phyloP scores from a whole-genome alignment of 495 filamentous ascomycete genomes.

The Bacidia rubella region DNA sequence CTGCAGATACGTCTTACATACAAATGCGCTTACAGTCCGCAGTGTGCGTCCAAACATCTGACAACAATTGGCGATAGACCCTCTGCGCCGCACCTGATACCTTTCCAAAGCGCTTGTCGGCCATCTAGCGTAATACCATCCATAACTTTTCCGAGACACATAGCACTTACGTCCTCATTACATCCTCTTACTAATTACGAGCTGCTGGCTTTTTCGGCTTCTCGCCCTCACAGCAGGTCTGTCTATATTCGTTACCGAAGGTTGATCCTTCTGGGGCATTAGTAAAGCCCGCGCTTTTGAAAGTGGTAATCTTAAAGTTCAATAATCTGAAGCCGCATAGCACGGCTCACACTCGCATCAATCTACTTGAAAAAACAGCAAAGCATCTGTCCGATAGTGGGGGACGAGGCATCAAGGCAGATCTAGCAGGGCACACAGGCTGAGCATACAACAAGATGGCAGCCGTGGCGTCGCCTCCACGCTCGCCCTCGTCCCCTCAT shows the following conservation, averaged over 20 bases:
- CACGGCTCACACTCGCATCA: not conserved
- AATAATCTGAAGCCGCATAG: not conserved
- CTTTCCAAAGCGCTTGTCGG: slow-evolving; percentile 8
- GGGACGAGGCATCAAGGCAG: not conserved
- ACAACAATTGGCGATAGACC: slow-evolving; percentile 2
- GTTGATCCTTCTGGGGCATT: not conserved
- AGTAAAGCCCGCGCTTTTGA: not conserved
- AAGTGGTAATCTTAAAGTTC: not conserved
- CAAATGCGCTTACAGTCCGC: not conserved
- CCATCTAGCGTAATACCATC: slow-evolving; percentile 5
- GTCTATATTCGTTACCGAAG: slow-evolving; percentile 7
- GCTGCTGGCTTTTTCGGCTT: not conserved
- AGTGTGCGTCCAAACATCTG: not conserved
- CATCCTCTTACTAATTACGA: slow-evolving; percentile 6
- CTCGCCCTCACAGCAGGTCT: slow-evolving; percentile 12
- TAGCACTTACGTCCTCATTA: not conserved
- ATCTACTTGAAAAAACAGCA: not conserved
- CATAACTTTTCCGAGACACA: slow-evolving; percentile 1
- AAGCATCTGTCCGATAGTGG: not conserved
- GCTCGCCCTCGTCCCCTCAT: slow-evolving; percentile 23
- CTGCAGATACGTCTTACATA: not conserved
- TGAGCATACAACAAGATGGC: not conserved
- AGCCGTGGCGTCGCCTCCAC: slow-evolving; percentile 15
- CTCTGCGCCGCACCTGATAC: slow-evolving; percentile 6
- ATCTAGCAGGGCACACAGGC: slow-evolving; percentile 1